Evolutionary conservation across 176 grass and related monocot species (phyloP).

Genomic region (Coix lacrymajobi): DNA sequence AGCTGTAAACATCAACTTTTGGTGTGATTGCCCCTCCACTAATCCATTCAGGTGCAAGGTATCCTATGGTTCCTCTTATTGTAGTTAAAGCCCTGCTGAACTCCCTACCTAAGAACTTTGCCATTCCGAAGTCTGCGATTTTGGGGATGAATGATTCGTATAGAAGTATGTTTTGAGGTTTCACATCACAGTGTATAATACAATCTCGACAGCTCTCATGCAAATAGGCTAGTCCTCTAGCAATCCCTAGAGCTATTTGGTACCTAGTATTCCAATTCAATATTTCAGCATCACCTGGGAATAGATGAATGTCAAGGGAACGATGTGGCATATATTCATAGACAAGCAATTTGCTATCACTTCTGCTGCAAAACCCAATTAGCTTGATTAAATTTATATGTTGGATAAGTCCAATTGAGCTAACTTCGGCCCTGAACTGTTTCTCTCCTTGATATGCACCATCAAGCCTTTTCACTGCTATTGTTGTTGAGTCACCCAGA

Average conservation of each 20-base stretch:
- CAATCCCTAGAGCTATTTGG: conserved; percentile 42
- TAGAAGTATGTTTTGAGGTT: conserved; percentile 30
- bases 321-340: conserved; percentile 58
- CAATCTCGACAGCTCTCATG: conserved; percentile 44
- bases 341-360: conserved; percentile 39
- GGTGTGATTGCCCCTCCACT: conserved; percentile 5
- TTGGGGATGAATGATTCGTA: conserved; percentile 5
- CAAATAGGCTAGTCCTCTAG: conserved; percentile 51
- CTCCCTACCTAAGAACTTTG: conserved; percentile 31
- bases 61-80: conserved; percentile 33
- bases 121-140: conserved; percentile 46
- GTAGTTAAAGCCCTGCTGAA: conserved; percentile 27
- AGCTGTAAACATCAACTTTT: conserved; percentile 36
- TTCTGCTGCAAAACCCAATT: conserved; percentile 51
- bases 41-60: conserved; percentile 39
- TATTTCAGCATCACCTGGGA: neutral
- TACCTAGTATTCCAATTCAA: conserved; percentile 46
- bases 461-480: conserved; percentile 63
- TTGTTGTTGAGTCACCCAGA: conserved; percentile 9
- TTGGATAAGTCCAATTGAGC: conserved; percentile 39
- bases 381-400: conserved; percentile 58
- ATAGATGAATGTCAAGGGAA: conserved; percentile 49
- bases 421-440: conserved; percentile 48
- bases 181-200: conserved; percentile 38
- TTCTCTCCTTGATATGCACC: conserved; percentile 50